Conservation (phyloP, 352 stramenopile species). For the Globisporangium nodosum region DNA sequence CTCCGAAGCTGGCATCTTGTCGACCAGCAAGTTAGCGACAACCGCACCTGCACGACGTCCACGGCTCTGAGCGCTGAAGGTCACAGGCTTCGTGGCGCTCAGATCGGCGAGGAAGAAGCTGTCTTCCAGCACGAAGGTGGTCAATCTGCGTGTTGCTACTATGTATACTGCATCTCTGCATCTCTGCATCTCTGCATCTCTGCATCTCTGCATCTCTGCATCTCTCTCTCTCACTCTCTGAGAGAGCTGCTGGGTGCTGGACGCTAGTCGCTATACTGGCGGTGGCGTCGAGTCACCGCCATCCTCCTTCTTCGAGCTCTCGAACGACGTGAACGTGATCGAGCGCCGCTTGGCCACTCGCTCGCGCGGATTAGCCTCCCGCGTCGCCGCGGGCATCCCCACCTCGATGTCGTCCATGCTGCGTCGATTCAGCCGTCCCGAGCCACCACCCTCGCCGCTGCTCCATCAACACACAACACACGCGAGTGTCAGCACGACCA, state of each 20-base stretch:
- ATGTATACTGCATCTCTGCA: neutral
- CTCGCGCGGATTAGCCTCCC: slow-evolving; percentile 39
- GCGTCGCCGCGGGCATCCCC: slow-evolving; percentile 44
- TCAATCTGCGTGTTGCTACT: neutral
- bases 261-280: slow-evolving; percentile 3
- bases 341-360: slow-evolving; percentile 56
- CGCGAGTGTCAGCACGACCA: neutral
- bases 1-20: no score
- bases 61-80: no score
- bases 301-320: slow-evolving; percentile 21
- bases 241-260: neutral
- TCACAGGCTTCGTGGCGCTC: no score
- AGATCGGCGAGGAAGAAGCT: no score
- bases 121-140: no score
- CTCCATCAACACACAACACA: neutral
- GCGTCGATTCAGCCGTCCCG: slow-evolving; percentile 20
- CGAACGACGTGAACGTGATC: slow-evolving; percentile 72
- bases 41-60: no score
- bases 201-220: neutral
- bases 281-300: slow-evolving; percentile 6
- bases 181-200: neutral
- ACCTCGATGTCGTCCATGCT: slow-evolving; percentile 80
- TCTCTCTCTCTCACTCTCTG: neutral
- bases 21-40: no score
- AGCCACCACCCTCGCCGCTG: slow-evolving; percentile 10